These are phyloP conservation scores for Apocynum venetum DNA, from an alignment of 257 asterid species.

Conservation along the genomic window DNA sequence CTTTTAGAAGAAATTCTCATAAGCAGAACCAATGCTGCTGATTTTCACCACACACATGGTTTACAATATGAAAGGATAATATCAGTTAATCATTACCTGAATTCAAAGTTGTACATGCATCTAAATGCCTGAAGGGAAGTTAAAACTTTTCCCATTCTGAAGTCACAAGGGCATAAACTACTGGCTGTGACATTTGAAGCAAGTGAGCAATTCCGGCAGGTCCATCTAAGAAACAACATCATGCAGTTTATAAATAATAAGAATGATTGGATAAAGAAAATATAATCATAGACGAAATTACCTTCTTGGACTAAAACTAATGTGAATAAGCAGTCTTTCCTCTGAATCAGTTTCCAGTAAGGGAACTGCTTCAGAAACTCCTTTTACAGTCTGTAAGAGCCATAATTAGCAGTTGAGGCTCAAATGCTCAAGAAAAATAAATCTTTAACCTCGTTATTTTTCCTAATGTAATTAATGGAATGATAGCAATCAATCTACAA, in stretches of 20 bases:
- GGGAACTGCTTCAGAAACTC: slow-evolving; percentile 73
- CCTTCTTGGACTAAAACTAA: slow-evolving; percentile 92
- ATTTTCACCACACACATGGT: background rate
- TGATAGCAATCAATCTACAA: background rate
- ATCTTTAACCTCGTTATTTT: background rate
- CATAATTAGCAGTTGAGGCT: background rate
- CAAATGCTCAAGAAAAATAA: background rate
- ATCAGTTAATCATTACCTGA: slow-evolving; percentile 40
- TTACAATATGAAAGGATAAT: background rate
- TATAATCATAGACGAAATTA: slow-evolving; percentile 23
- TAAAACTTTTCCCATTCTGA: slow-evolving; percentile 80
- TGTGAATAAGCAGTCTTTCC: slow-evolving; percentile 77
- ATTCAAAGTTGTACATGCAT: slow-evolving; percentile 70
- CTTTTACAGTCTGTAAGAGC: slow-evolving; percentile 64
- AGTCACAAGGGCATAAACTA: slow-evolving; percentile 86
- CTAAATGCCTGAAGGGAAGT: slow-evolving; percentile 76
- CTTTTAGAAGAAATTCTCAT: background rate
- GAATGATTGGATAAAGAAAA: slow-evolving; percentile 10
- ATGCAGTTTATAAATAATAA: slow-evolving; percentile 12
- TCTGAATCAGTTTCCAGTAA: slow-evolving; percentile 45
- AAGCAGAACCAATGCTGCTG: background rate
- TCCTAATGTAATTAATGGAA: background rate
- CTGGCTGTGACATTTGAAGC: slow-evolving; percentile 65
- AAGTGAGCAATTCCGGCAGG: slow-evolving; percentile 78
- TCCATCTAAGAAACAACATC: slow-evolving; percentile 58